Evolutionary conservation across 202 grass and related monocot species (phyloP), one percentile per base, ranked within the genome.

Genomic region (Panicum virgatum): DNA sequence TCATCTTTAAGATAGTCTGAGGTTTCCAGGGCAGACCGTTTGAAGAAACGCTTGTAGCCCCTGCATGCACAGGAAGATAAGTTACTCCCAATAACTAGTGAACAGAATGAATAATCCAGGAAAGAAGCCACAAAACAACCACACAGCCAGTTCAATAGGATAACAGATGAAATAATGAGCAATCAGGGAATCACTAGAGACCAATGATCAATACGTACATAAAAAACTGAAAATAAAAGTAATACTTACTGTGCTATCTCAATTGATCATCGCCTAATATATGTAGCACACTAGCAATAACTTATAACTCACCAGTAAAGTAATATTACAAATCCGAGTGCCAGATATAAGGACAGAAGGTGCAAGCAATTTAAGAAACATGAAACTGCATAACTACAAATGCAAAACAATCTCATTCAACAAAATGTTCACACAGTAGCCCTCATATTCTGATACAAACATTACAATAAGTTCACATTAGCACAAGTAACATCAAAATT

Each of bases 1-100:
- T 99, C 96, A 66, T 99, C 91, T 89, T 96, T 99, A 72, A 99
- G 85, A 83, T 96, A 99, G 90, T 96, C 93, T 87, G 96, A 99
- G 80, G 87, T 79, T 83, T 99, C 96, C 61, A 99, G 83, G 25
- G 83, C 83, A 85, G 85, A 85, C 73, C 96, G 85, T 89, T 94
- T 99, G 78, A 90, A 99, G 77, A 99, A 99, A 38, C 96, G 89
- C 79, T 99, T 99, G 68, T 99, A 99, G 68, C 96, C 96, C 96
- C 96, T 99, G 85, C 85, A 90, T 59, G 36, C 12, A 59, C 39
- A 80, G 44, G 89, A 51, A 72, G 3, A 45, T 69, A 56, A 80
- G 77, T 23, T 59, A 71, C 19, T 69, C 34, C 12, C 69, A 34
- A 32, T 75, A 44, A 59, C 39, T 79, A 70, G 22, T 69, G 61